Percentiles rank a stretch among this genome's conserved stretches.
phyloP scores from a whole-genome alignment of 768 basidiomycete genomes.

The Cystobasidium tubakii region DNA sequence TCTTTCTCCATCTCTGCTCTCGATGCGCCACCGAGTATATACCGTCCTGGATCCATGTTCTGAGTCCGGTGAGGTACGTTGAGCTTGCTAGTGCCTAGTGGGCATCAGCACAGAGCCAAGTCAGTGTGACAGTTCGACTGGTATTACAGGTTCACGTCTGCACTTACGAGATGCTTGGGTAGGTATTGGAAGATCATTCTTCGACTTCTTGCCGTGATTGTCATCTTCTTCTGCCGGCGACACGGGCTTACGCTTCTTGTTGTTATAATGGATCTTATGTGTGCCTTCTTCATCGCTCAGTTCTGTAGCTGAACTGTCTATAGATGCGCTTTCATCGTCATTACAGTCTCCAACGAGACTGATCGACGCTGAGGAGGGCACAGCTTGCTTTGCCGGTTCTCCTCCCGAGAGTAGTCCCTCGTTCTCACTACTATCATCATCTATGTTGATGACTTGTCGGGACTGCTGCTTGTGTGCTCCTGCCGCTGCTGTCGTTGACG shows the following conservation, averaged over 20 bases:
- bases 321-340: neutral
- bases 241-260: neutral
- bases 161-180: neutral
- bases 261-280: neutral
- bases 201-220: neutral
- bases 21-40: neutral
- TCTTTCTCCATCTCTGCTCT: slow-evolving; percentile 22
- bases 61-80: neutral
- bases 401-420: neutral
- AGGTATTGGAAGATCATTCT: neutral
- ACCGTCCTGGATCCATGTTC: neutral
- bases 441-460: neutral
- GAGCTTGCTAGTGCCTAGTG: neutral
- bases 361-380: neutral
- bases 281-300: neutral
- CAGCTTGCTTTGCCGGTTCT: neutral
- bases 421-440: neutral
- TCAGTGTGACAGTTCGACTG: neutral
- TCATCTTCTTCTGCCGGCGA: neutral
- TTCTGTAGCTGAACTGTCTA: slow-evolving; percentile 18
- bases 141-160: too few species aligned
- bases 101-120: neutral
- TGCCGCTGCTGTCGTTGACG: neutral
- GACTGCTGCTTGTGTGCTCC: neutral
- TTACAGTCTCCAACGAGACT: neutral